These are phyloP conservation scores for Diaporthe sp. DNA, from an alignment of 2,329 filamentous ascomycete species.

Conservation along the genomic window DNA sequence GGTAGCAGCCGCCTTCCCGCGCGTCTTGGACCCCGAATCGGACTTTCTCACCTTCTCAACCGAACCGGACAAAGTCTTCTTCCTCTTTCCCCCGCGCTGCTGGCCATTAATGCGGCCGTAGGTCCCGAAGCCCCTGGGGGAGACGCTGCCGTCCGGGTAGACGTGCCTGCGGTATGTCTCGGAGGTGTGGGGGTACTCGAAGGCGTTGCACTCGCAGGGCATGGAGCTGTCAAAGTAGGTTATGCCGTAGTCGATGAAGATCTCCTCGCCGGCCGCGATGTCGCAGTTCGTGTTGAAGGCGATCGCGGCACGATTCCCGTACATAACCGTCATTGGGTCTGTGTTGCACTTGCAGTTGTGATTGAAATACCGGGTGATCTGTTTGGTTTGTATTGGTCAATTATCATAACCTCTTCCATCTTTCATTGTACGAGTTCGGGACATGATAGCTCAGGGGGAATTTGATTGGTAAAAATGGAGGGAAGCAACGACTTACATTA, in stretches of 20 bases:
- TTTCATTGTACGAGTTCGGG: too few species aligned
- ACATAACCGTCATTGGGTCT: neutral
- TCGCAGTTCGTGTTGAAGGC: neutral
- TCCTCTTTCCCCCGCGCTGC: neutral
- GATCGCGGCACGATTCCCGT: slow-evolving; percentile 13
- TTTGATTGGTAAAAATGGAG: too few species aligned
- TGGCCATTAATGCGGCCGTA: neutral
- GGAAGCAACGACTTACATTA: neutral
- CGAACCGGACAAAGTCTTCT: neutral
- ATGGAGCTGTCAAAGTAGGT: neutral
- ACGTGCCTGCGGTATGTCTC: neutral
- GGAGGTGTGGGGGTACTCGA: neutral
- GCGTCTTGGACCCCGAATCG: too few species aligned
- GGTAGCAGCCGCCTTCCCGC: neutral
- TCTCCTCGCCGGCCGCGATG: slow-evolving; percentile 10
- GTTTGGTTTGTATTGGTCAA: neutral
- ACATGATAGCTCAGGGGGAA: too few species aligned
- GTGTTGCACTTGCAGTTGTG: slow-evolving; percentile 25
- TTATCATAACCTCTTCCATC: too few species aligned
- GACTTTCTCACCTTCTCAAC: neutral
- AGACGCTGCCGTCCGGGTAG: neutral
- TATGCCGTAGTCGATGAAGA: slow-evolving; percentile 11
- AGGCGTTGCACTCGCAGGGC: slow-evolving; percentile 19
- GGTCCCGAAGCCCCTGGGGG: neutral
- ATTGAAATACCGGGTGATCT: slow-evolving; percentile 15